Base-by-base conservation (phyloP, 1,284 basidiomycete genomes). In the Stereum hirsutum region DNA sequence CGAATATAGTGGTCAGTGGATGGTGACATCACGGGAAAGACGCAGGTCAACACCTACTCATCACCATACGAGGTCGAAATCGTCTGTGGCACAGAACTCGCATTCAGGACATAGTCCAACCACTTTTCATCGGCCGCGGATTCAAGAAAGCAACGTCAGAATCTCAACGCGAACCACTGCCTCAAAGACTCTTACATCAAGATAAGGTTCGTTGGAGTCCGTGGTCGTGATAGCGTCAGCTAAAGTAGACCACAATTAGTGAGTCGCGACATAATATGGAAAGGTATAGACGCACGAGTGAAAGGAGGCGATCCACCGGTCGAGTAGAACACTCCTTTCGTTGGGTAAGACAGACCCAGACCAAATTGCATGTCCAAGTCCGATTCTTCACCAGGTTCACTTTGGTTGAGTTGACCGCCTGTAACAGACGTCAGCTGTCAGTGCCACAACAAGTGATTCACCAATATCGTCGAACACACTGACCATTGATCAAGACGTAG, bases 281-380 rank as follows among this genome's bases (percentile, higher is more conserved):
- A n/a, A n/a, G n/a, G n/a, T n/a, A n/a, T n/a, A n/a, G n/a, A n/a
- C n/a, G n/a, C n/a, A n/a, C n/a, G 55, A 57, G 0, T 37, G 31
- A 1, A 45, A 32, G 81, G 79, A 4, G 79, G 77, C 3, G 57
- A 59, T 15, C 75, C 79, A 34, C 61, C 74, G n/a, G 78, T 83
- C 7, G 79, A 74, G 56, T 61, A 85, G 56, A 77, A 81, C 11
- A 66, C 76, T 5, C 62, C 69, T 44, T 61, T 68, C 24, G 65
- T 68, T 19, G 63, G 62, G 48, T 68, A 69, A 1, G 78, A 66
- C 23, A 84, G 47, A 20, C 81, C 82, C 49, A 74, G 78, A 1
- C 69, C 81, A 62, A 73, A 83, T 56, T 80, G 82, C 5, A 65
- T 71, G 57, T 85, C 88, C 47, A 90, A 60, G 52, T 86, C 72